Conservation (phyloP, 1,284 basidiomycete species). For the Kwoniella shivajii region DNA sequence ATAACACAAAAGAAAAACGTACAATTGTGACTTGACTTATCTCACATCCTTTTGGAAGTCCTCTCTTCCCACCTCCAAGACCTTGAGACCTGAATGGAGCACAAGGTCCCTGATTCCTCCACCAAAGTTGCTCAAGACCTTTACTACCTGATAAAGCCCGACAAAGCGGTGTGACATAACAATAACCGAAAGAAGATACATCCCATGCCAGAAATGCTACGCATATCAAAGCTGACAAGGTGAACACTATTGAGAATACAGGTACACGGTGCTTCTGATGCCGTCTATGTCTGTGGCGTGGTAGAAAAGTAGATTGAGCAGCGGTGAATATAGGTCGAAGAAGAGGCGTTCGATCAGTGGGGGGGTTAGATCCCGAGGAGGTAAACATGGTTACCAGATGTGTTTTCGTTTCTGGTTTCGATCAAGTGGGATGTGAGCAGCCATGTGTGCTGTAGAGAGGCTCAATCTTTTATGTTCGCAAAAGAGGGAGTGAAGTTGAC, state of each 20-base stretch:
- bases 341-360: background rate
- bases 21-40: conserved; percentile 50
- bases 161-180: conserved; percentile 37
- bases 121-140: conserved; percentile 32
- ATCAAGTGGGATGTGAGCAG: background rate
- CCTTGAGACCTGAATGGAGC: conserved; percentile 32
- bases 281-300: background rate
- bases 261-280: conserved; percentile 49
- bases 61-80: conserved; percentile 22
- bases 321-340: background rate
- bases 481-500: no score
- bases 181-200: conserved; percentile 54
- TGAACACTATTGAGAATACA: conserved; percentile 71
- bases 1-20: conserved; percentile 10
- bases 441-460: no score
- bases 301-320: background rate
- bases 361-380: background rate
- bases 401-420: background rate
- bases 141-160: conserved; percentile 26
- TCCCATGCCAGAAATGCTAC: conserved; percentile 70
- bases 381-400: background rate
- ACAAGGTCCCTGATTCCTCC: conserved; percentile 43
- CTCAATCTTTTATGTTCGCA: no score
- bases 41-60: conserved; percentile 42
- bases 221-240: conserved; percentile 77